These are phyloP conservation scores for Septoria petroselini DNA, from an alignment of 2,329 filamentous ascomycete genomes.

Conservation along the genomic window DNA sequence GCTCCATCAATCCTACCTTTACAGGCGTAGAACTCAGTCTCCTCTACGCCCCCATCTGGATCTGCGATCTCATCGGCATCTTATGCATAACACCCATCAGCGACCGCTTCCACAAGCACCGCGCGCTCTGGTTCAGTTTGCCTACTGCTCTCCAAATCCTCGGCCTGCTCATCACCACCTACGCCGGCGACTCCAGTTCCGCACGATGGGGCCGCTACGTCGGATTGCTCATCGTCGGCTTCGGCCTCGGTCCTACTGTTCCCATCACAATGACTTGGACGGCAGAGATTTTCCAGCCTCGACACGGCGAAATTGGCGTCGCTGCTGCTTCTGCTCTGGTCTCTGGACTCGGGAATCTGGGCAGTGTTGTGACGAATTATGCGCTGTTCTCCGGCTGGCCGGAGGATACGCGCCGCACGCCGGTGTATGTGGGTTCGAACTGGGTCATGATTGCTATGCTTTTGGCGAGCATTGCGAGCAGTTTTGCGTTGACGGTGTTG, in stretches of 20 bases:
- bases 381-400: constrained; percentile 86
- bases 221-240: constrained; percentile 84
- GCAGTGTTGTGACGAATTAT: constrained; percentile 83
- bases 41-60: constrained; percentile 88
- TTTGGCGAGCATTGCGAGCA: constrained; percentile 70
- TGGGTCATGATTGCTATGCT: constrained; percentile 85
- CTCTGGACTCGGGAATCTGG: constrained; percentile 81
- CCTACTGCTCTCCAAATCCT: constrained; percentile 76
- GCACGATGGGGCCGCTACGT: constrained; percentile 78
- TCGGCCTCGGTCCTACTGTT: constrained; percentile 84
- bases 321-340: constrained; percentile 82
- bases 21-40: constrained; percentile 74
- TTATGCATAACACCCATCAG: constrained; percentile 80
- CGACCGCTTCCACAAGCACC: constrained; percentile 78
- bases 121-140: constrained; percentile 75
- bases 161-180: constrained; percentile 76
- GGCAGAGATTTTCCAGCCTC: constrained; percentile 81
- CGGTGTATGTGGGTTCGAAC: constrained; percentile 58
- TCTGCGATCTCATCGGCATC: constrained; percentile 78
- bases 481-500: constrained; percentile 64
- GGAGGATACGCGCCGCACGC: constrained; percentile 59
- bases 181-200: constrained; percentile 59
- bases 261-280: constrained; percentile 95
- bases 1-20: constrained; percentile 69
- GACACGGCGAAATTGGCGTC: constrained; percentile 87